Conservation (phyloP, 2,329 filamentous ascomycete species). For the Ascochyta clinopodiicola region DNA sequence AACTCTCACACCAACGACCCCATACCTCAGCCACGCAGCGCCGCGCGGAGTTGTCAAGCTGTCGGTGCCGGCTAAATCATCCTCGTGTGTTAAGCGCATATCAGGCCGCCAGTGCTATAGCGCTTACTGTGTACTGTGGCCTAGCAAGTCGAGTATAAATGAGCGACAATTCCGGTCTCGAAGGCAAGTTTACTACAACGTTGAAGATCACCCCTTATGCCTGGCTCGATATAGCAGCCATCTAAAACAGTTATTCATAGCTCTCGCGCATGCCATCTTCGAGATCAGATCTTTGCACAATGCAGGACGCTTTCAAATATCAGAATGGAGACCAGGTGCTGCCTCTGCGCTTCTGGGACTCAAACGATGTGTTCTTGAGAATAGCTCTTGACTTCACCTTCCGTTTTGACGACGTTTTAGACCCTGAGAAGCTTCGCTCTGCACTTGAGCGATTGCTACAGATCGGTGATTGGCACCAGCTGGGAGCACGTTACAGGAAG, state of each 20-base stretch:
- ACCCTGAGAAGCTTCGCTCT: background rate
- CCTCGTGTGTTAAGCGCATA: background rate
- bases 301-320: background rate
- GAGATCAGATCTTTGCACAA: background rate
- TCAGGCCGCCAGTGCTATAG: no score
- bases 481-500: conserved; percentile 2
- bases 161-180: background rate
- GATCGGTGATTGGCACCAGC: background rate
- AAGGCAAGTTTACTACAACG: no score
- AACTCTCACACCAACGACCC: no score
- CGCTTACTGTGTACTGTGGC: no score
- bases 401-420: background rate
- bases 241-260: no score
- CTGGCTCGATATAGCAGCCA: no score
- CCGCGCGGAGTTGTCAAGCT: background rate
- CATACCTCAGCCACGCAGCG: background rate
- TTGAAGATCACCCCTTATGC: no score
- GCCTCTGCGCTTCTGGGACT: background rate
- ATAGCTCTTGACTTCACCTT: background rate
- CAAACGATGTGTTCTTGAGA: background rate
- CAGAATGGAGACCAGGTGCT: background rate
- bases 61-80: background rate
- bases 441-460: background rate
- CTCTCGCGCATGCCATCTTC: background rate
- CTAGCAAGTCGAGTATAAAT: background rate